Evolutionary conservation across 2,329 filamentous ascomycete genomes (phyloP).

Genomic region (Gaeumannomyces tritici): DNA sequence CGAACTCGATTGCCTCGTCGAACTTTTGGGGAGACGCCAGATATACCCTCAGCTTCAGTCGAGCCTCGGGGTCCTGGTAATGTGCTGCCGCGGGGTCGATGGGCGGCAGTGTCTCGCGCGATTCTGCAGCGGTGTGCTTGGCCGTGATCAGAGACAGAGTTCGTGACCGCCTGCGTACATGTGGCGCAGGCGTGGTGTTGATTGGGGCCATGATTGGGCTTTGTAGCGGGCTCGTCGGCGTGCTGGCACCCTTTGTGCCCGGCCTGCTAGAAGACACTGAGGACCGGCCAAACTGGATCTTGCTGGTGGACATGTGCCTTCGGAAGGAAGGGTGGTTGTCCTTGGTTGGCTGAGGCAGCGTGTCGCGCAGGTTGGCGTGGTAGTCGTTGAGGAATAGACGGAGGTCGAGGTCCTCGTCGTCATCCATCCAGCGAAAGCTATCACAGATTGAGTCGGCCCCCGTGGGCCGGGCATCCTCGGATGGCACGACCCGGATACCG

Average conservation of each 20-base stretch:
- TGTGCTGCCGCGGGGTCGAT: slow-evolving; percentile 68
- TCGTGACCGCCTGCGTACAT: slow-evolving; percentile 41
- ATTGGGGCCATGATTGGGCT: slow-evolving; percentile 8
- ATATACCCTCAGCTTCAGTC: slow-evolving; percentile 76
- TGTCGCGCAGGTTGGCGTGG: slow-evolving; percentile 50
- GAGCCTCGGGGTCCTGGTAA: slow-evolving; percentile 83
- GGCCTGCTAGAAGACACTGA: slow-evolving; percentile 40
- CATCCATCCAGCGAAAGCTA: slow-evolving; percentile 65
- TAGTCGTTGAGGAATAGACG: slow-evolving; percentile 61
- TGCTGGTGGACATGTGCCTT: slow-evolving; percentile 62
- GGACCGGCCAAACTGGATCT: slow-evolving; percentile 50
- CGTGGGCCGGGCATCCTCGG: not conserved
- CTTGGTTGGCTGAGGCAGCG: slow-evolving; percentile 32
- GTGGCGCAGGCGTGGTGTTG: slow-evolving; percentile 18
- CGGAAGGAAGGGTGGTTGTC: slow-evolving; percentile 52
- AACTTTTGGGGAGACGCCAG: slow-evolving; percentile 89
- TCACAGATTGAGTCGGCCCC: slow-evolving; percentile 46
- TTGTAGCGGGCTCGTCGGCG: slow-evolving; percentile 17
- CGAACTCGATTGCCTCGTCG: slow-evolving; percentile 89
- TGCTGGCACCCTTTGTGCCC: slow-evolving; percentile 27
- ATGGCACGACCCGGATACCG: not conserved
- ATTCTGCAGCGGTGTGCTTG: slow-evolving; percentile 31
- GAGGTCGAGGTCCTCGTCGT: slow-evolving; percentile 60
- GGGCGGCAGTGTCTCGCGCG: slow-evolving; percentile 18
- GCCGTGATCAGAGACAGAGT: slow-evolving; percentile 44